Base-by-base conservation (phyloP, 192 early-diverging fungal species). In the Coemansia sp. region DNA sequence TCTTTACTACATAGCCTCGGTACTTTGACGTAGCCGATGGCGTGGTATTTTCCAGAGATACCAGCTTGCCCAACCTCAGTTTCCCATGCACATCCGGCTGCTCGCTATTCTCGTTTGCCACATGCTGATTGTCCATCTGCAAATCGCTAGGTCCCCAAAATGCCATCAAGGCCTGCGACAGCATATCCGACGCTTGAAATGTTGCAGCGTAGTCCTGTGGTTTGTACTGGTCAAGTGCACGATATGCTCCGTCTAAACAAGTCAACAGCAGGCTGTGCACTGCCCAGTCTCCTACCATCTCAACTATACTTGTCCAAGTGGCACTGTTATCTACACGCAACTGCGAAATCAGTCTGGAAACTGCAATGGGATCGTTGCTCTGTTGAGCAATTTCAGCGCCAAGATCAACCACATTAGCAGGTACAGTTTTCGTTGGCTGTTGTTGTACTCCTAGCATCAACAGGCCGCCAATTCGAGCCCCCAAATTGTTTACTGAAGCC, bases 1-100 rank as follows among this genome's bases (percentile, higher is more conserved):
- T 70, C 45, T 76, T 76, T 9, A 76, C 73, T 6, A 70, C 62
- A 26, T 56, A 76, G 0, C 73, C 73, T n/a, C 73, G 54, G 59
- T 76, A 76, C 56, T 66, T 65, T 48, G 50, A 42, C 0, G 57
- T 61, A 1, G 65, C 15, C 31, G 65, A 51, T 11, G 56, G 56
- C 11, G 55, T 19, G 0, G 44, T 44, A 56, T 36, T 70, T 8
- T 63, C 67, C 13, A 76, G 49, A 1, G 63, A 54, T 46, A 70
- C 23, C 3, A 77, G 59, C 20, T 28, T 48, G 15, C 38, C 50
- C n/a, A 76, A 44, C 31, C 55, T 44, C 43, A 76, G 21, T 16
- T 35, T 10, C 0, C 55, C 45, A 9, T n/a, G 18, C n/a, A 10
- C 45, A 45, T n/a, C 40, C 23, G 7, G 33, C 7, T 35, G 33